Base-by-base conservation (phyloP, 192 early-diverging fungal genomes). In the Entomortierella parvispora region DNA sequence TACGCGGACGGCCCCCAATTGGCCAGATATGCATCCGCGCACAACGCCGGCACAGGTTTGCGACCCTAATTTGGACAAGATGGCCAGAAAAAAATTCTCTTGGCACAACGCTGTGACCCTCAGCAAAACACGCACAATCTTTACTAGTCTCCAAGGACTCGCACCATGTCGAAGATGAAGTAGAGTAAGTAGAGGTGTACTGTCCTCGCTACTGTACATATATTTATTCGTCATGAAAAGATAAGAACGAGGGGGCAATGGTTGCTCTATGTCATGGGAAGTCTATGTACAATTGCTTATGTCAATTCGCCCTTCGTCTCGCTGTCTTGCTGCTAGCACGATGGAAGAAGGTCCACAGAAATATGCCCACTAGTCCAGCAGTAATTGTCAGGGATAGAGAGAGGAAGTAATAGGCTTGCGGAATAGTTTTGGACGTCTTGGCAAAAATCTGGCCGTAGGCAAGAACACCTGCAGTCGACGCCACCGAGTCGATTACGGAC, bases 1-100 rank as follows among this genome's bases (percentile, higher is more conserved):
- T n/a, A n/a, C n/a, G n/a, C n/a, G 58, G 58, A 60, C 6, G 25
- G 20, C 26, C n/a, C 48, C 45, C 31, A 28, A 28, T 23, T 52
- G 50, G 50, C 6, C 50, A 52, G 50, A 18, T 53, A 15, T 31
- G 11, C 15, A 12, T 2, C 20, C 4, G 26, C 3, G 20, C 25
- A 51, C 3, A 28, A 17, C 28, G 17, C 28, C 28, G 8, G 20
- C 22, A 3, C 26, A 15, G 26, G 51, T 45, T 34, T 50, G 37
- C 37, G 37, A 40, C 37, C 37, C 37, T 9, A 40, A 40, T 40
- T 40, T 40, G 37, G 37, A 40, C 37, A 12, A 40, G 37, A 40
- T 40, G 37, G 12, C 37, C 7, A 40, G 37, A 40, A 9, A 9
- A 9, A 12, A 40, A 5, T 40, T 40, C 37, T 40, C 12, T 5